phyloP scores from a whole-genome alignment of 208 protist species.

The Naegleria lovaniensis region DNA sequence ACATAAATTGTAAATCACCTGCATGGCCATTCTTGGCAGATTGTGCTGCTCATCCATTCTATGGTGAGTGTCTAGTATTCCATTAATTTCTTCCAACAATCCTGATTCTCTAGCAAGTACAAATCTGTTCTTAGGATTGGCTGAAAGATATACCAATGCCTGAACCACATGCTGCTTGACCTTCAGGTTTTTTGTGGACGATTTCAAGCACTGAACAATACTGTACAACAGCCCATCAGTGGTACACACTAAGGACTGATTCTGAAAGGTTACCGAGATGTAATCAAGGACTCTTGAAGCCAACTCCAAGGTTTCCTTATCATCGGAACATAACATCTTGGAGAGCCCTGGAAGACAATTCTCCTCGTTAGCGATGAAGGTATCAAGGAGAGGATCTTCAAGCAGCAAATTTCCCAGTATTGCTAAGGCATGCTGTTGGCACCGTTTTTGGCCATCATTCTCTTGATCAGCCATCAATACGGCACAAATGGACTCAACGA shows the following conservation, averaged over 20 bases:
- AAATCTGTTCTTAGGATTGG: conserved; percentile 12
- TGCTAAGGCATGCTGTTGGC: conserved; percentile 17
- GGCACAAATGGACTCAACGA: conserved; percentile 1
- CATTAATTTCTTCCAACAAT: not conserved
- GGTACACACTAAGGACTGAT: not conserved
- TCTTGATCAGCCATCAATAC: not conserved
- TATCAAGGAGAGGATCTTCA: not conserved
- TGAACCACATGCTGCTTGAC: not conserved
- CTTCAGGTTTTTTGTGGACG: not conserved
- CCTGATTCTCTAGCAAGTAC: not conserved
- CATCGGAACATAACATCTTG: conserved; percentile 6
- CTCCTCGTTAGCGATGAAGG: conserved; percentile 21
- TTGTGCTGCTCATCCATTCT: not conserved
- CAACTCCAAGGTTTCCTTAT: not conserved
- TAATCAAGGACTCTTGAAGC: conserved; percentile 5
- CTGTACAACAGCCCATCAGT: not conserved
- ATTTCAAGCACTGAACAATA: not conserved
- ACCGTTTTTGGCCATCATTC: not conserved
- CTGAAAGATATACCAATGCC: conserved; percentile 1
- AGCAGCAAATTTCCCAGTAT: not conserved
- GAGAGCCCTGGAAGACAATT: not conserved
- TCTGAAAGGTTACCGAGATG: not conserved
- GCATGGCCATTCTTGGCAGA: not conserved
- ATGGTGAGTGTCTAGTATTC: not conserved
- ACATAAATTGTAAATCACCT: conserved; percentile 15